These are phyloP conservation scores for Pochonia chlamydosporia DNA, from an alignment of 2,329 filamentous ascomycete species.

Conservation along the genomic window DNA sequence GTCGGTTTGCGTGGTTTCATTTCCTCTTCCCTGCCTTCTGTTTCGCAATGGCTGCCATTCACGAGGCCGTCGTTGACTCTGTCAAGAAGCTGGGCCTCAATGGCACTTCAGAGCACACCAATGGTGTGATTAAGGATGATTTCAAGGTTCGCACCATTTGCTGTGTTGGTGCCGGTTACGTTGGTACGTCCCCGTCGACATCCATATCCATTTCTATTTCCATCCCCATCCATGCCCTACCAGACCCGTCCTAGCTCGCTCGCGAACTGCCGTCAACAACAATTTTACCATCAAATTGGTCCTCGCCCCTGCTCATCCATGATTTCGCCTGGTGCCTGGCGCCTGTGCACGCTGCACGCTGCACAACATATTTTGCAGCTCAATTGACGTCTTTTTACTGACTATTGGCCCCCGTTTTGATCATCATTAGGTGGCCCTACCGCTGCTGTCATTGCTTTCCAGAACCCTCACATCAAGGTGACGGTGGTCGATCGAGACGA, in stretches of 20 bases:
- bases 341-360: neutral
- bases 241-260: too few relatives aligned
- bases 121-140: slow-evolving; percentile 20
- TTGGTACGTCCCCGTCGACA: slow-evolving; percentile 52
- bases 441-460: slow-evolving; percentile 65
- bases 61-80: slow-evolving; percentile 20
- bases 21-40: too few relatives aligned
- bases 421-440: slow-evolving; percentile 59
- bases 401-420: neutral
- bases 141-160: slow-evolving; percentile 54
- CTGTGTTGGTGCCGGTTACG: slow-evolving; percentile 71
- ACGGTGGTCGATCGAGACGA: slow-evolving; percentile 69
- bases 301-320: neutral
- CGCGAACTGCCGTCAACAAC: too few relatives aligned
- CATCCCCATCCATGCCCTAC: too few relatives aligned
- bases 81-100: slow-evolving; percentile 27
- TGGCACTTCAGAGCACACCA: slow-evolving; percentile 22
- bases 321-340: neutral
- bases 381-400: neutral
- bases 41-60: slow-evolving; percentile 16
- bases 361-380: neutral
- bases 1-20: neutral
- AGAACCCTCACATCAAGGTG: slow-evolving; percentile 65
- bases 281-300: neutral
- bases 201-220: too few relatives aligned